Conservation (phyloP, 768 basidiomycete species). For the Zangia roseola region DNA sequence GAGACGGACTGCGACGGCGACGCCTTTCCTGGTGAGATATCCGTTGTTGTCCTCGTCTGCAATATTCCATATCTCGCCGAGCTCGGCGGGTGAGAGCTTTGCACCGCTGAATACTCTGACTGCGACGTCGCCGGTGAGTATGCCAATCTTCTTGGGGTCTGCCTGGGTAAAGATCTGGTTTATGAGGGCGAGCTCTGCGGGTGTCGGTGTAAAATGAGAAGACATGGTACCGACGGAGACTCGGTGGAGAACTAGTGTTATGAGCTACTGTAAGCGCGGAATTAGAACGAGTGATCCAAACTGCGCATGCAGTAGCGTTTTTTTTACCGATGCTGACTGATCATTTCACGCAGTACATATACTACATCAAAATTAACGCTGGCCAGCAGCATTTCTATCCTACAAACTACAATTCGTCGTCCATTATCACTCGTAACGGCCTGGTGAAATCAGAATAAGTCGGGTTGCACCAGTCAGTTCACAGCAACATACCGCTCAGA, state of each 20-base stretch:
- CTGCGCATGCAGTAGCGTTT: slow-evolving; percentile 15
- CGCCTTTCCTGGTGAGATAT: slow-evolving; percentile 84
- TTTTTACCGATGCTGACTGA: not conserved
- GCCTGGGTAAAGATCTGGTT: slow-evolving; percentile 69
- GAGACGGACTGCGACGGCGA: slow-evolving; percentile 83
- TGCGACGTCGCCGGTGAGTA: slow-evolving; percentile 88
- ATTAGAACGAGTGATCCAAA: slow-evolving; percentile 1
- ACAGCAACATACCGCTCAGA: slow-evolving; percentile 7
- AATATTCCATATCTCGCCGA: slow-evolving; percentile 93
- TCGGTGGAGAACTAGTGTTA: not conserved
- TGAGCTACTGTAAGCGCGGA: not conserved
- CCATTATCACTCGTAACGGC: no score
- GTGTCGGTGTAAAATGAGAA: slow-evolving; percentile 43
- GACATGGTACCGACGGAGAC: slow-evolving; percentile 34
- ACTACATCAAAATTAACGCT: no score
- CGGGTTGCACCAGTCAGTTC: no score
- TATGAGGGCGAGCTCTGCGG: slow-evolving; percentile 56
- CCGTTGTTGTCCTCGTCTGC: slow-evolving; percentile 95
- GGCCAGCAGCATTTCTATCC: slow-evolving; percentile 16
- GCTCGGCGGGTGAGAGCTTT: slow-evolving; percentile 68
- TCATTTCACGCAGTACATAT: no score
- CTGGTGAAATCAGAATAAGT: no score
- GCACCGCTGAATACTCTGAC: slow-evolving; percentile 84
- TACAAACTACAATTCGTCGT: slow-evolving; percentile 7
- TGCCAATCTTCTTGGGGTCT: slow-evolving; percentile 78